Base-by-base conservation (phyloP, 257 asterid genomes). In the Gentiana macrophylla region DNA sequence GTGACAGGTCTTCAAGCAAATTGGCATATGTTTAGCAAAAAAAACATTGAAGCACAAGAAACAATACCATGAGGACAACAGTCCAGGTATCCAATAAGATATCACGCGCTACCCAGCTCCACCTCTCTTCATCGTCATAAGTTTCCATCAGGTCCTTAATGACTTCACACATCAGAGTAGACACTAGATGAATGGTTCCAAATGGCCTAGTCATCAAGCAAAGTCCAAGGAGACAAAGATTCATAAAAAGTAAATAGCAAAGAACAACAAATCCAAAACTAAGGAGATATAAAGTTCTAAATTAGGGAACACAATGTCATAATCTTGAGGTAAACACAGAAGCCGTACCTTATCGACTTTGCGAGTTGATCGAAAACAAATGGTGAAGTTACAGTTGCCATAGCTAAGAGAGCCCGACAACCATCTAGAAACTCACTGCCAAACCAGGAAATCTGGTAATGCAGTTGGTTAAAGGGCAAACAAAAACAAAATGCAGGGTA, bases 71-170 rank as follows among this genome's bases (percentile, higher is more conserved):
- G 62, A 91, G 88, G 67, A 87, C 78, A 66, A 82, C 67, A 47
- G 94, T 87, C 98, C 98, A 91, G 43, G 94, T 72, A 64, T 91
- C 98, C 60, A 91, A 64, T 75, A 91, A 81, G 65, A 91, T 79
- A 77, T 91, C 96, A 11, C 98, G 98, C 62, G 97, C 96, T 41
- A 81, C 93, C 95, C 95, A 84, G 79, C 98, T 91, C 98, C 98
- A 91, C 5, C 84, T 72, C 79, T 87, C 98, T 70, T 91, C 95
- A 37, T 84, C 97, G 43, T 84, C 63, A 72, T 35, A 72, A 60
- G 78, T 91, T 60, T 56, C 81, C 84, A 63, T 74, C 52, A 81
- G 80, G 70, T 88, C 86, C 73, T 81, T 87, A 62, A 78, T 65
- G 65, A 80, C 90, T 81, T 91, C 95, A 62, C 82, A 71, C 94